These are phyloP conservation scores for Cruciata laevipes DNA, from an alignment of 257 asterid species.

Conservation along the genomic window DNA sequence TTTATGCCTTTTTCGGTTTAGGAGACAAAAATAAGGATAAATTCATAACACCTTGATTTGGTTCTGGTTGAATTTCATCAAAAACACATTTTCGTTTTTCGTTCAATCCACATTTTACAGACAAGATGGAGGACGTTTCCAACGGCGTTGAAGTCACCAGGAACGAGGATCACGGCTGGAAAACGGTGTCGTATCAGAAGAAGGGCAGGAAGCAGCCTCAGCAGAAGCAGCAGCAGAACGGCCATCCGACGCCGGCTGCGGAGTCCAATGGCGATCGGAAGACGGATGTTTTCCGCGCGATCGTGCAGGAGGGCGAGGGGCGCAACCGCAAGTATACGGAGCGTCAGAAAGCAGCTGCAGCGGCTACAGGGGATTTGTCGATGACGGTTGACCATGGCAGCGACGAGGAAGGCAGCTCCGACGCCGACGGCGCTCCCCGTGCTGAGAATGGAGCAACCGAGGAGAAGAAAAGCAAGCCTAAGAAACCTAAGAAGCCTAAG, in stretches of 20 bases:
- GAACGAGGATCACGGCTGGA: conserved; percentile 32
- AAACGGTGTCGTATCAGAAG: conserved; percentile 33
- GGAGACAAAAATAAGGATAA: background rate
- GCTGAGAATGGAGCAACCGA: conserved; percentile 13
- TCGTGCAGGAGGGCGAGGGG: conserved; percentile 30
- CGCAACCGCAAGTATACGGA: conserved; percentile 20
- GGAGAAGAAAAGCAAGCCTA: conserved; percentile 28
- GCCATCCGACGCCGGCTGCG: background rate
- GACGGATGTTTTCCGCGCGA: conserved; percentile 22
- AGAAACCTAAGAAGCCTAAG: conserved; percentile 38
- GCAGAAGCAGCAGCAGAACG: conserved; percentile 9
- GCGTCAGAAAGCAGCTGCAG: conserved; percentile 17
- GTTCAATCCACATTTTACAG: background rate
- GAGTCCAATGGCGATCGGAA: conserved; percentile 10
- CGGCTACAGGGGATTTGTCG: background rate
- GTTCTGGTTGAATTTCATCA: background rate
- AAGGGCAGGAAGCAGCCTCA: conserved; percentile 15
- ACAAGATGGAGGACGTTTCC: conserved; percentile 13
- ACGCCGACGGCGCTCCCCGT: conserved; percentile 8
- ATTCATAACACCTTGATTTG: conserved; percentile 2
- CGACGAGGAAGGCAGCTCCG: conserved; percentile 18
- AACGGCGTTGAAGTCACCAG: conserved; percentile 10
- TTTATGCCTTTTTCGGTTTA: background rate
- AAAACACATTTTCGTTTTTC: background rate
- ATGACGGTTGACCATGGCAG: conserved; percentile 8